These are phyloP conservation scores for Hamamelis virginiana DNA, from an alignment of 164 flowering plant genomes.

Conservation along the genomic window DNA sequence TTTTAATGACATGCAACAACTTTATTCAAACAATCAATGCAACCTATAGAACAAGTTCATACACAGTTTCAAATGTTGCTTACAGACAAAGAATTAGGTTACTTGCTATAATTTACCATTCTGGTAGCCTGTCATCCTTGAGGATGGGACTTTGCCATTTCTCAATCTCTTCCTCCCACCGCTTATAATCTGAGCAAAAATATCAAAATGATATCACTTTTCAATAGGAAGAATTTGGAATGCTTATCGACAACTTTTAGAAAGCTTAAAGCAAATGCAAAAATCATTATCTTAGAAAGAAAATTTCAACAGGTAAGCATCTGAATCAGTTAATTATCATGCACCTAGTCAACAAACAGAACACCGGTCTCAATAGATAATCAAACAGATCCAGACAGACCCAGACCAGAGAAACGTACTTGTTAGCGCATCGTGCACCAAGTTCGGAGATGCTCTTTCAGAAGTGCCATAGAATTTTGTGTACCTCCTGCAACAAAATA, in stretches of 20 bases:
- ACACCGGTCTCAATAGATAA: not conserved
- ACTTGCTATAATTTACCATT: slow-evolving; percentile 56
- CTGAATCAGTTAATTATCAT: not conserved
- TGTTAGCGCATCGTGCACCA: slow-evolving; percentile 87
- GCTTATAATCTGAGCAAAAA: slow-evolving; percentile 67
- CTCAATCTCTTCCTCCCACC: slow-evolving; percentile 99
- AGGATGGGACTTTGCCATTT: slow-evolving; percentile 94
- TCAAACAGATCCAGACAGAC: not conserved
- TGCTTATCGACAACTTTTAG: not conserved
- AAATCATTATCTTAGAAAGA: not conserved
- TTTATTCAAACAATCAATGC: too few species aligned
- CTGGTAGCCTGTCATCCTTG: slow-evolving; percentile 77
- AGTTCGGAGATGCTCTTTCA: slow-evolving; percentile 67
- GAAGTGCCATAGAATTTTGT: slow-evolving; percentile 93
- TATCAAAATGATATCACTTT: slow-evolving; percentile 10
- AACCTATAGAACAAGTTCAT: too few species aligned
- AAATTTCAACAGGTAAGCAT: not conserved
- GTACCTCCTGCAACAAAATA: slow-evolving; percentile 71
- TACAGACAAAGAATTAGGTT: not conserved
- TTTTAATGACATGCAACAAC: too few species aligned
- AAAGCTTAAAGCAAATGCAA: not conserved
- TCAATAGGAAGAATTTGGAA: not conserved
- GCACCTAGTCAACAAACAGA: not conserved
- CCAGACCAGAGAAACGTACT: slow-evolving; percentile 47
- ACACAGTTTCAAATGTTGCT: not conserved